Evolutionary conservation across 306 rosid species (phyloP).

Genomic region (Glycine soja): DNA sequence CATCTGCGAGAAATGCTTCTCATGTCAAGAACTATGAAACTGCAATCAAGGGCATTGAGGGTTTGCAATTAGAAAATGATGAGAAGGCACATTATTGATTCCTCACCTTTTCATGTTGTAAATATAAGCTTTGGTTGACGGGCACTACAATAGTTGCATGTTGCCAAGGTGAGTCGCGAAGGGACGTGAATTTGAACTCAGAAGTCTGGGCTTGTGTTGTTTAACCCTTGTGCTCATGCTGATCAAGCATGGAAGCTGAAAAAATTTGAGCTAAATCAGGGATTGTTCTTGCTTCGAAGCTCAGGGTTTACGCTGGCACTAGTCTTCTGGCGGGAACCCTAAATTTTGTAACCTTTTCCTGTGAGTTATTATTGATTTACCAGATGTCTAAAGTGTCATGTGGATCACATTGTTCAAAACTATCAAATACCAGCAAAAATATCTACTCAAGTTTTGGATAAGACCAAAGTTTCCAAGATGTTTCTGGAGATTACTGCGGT

Average conservation of each 20-base stretch:
- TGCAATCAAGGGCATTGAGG: slow-evolving; percentile 75
- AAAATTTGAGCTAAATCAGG: not conserved
- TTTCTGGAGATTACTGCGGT: slow-evolving; percentile 16
- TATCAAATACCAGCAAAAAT: not conserved
- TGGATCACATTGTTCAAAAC: not conserved
- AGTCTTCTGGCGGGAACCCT: slow-evolving; percentile 39
- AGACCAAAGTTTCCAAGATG: slow-evolving; percentile 5
- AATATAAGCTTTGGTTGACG: slow-evolving; percentile 44
- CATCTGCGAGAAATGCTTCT: slow-evolving; percentile 64
- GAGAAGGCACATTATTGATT: slow-evolving; percentile 65
- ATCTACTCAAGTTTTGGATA: not conserved
- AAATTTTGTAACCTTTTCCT: slow-evolving; percentile 35
- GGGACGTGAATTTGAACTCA: slow-evolving; percentile 39
- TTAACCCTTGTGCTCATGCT: slow-evolving; percentile 43
- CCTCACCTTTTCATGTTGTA: slow-evolving; percentile 48
- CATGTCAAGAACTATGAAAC: slow-evolving; percentile 68
- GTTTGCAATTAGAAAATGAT: slow-evolving; percentile 73
- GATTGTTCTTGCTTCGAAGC: slow-evolving; percentile 42
- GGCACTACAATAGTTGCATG: slow-evolving; percentile 46
- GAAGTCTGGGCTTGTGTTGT: slow-evolving; percentile 50
- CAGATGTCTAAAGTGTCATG: slow-evolving; percentile 38
- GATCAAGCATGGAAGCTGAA: slow-evolving; percentile 8
- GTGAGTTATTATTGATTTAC: slow-evolving; percentile 40
- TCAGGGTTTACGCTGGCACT: slow-evolving; percentile 38
- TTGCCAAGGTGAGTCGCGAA: slow-evolving; percentile 47